Conservation (phyloP, 2,329 filamentous ascomycete species). For the Alternaria ventricosa region DNA sequence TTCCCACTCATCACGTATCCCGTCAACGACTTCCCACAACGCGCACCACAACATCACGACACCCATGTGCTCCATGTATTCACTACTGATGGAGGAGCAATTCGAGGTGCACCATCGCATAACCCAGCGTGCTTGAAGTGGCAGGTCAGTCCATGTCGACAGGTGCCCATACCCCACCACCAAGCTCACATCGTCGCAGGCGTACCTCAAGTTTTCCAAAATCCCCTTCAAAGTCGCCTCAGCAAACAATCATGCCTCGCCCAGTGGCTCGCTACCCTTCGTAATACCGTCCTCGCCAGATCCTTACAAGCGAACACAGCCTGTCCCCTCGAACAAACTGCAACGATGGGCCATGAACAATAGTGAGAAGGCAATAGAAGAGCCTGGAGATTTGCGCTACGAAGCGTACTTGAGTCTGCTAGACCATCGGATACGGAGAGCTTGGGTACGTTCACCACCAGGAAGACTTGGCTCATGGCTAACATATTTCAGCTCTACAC, state of each 20-base stretch:
- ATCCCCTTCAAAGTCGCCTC: conserved; percentile 71
- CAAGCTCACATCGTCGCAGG: conserved; percentile 57
- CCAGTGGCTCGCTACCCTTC: conserved; percentile 86
- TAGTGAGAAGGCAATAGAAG: conserved; percentile 40
- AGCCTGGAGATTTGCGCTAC: conserved; percentile 63
- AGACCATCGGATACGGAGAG: conserved; percentile 78
- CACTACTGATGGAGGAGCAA: conserved; percentile 67
- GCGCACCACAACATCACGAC: conserved; percentile 57
- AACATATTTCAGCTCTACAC: conserved; percentile 66
- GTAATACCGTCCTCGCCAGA: conserved; percentile 64
- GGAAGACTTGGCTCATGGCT: background rate
- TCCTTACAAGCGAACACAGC: conserved; percentile 46
- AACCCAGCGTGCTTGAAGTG: conserved; percentile 95
- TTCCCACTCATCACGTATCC: conserved; percentile 82
- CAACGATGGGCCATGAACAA: conserved; percentile 69
- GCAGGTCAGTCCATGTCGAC: conserved; percentile 69
- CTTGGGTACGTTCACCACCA: conserved; percentile 67
- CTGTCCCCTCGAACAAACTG: conserved; percentile 69
- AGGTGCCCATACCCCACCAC: background rate
- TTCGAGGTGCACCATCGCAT: conserved; percentile 72
- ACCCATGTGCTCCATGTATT: conserved; percentile 78
- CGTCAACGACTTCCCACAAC: conserved; percentile 74
- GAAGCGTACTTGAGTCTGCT: conserved; percentile 82
- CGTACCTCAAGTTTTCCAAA: conserved; percentile 79
- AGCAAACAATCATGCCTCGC: conserved; percentile 93